These are phyloP conservation scores for Euphrasia arctica DNA, from an alignment of 305 asterid species.

Conservation along the genomic window DNA sequence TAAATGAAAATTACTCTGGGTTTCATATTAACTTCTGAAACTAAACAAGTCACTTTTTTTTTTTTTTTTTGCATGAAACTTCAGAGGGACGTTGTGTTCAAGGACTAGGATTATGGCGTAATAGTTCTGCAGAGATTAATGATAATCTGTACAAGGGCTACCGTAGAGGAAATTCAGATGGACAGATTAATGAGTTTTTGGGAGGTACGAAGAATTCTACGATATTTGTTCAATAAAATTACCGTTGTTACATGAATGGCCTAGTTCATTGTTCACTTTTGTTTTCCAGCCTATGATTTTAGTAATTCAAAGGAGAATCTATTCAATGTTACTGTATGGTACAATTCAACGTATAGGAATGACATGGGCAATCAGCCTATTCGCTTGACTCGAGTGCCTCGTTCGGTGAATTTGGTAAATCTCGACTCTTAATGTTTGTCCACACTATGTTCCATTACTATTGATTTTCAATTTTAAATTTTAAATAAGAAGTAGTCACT, in stretches of 20 bases:
- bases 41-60: slow-evolving; percentile 8
- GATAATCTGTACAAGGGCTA: slow-evolving; percentile 83
- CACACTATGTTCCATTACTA: background rate
- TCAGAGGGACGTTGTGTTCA: slow-evolving; percentile 65
- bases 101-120: slow-evolving; percentile 78
- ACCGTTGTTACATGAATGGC: background rate
- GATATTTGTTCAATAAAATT: slow-evolving; percentile 18
- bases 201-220: slow-evolving; percentile 49
- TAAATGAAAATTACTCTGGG: background rate
- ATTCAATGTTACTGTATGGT: slow-evolving; percentile 81
- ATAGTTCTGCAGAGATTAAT: slow-evolving; percentile 75
- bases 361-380: slow-evolving; percentile 57
- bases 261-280: slow-evolving; percentile 25
- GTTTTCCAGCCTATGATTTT: slow-evolving; percentile 81
- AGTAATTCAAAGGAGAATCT: slow-evolving; percentile 56
- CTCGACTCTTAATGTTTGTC: slow-evolving; percentile 19
- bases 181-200: slow-evolving; percentile 66
- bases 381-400: slow-evolving; percentile 79
- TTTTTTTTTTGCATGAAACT: slow-evolving; percentile 27
- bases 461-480: too few relatives aligned
- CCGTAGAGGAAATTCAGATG: slow-evolving; percentile 66
- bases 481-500: too few relatives aligned
- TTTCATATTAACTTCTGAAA: background rate
- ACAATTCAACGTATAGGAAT: slow-evolving; percentile 83
- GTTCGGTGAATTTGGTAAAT: slow-evolving; percentile 79